Base-by-base conservation (phyloP, 179 eudicot genomes). In the Heliamphora pulchella region DNA sequence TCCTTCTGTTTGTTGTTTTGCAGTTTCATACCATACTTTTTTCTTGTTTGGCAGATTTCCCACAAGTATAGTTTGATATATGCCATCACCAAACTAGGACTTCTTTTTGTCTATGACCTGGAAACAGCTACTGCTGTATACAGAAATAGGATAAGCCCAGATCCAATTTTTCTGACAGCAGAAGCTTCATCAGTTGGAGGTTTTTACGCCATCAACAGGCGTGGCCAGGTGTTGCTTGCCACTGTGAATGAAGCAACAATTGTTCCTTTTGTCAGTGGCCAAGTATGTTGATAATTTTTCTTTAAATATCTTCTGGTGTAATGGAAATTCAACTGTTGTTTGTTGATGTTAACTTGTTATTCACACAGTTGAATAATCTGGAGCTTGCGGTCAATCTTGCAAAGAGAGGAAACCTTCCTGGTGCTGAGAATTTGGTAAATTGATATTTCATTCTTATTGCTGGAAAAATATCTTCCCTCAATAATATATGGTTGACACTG, bases 371-470 rank as follows among this genome's bases (percentile, higher is more conserved):
- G 76, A 95, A 95, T 85, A 95, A 95, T 88, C 84, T 95, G 86
- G 98, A 95, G 85, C 96, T 95, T 81, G 98, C 98, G 78, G 98
- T 95, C 68, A 95, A 91, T 88, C 98, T 95, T 82, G 98, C 98
- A 59, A 95, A 93, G 82, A 83, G 98, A 84, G 98, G 98, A 85
- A 95, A 95, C 80, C 91, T 95, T 76, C 98, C 98, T 85, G 98
- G 98, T 76, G 98, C 98, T 8, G 98, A 95, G 82, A 95, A 91
- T 86, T 82, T 95, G 97, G 98, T 93, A 87, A 82, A 82, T 69
- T 48, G 14, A 78, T 65, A 8, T 3, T 20, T 53, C 62, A 44
- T 31, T 13, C 13, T 61, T 58, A 14, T 80, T 44, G 5, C 54
- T 69, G 15, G 48, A 68, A 6, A 11, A 50, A 6, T 14, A 71